Conservation (phyloP, 306 rosid genomes). For the Cucurbita moschata region DNA sequence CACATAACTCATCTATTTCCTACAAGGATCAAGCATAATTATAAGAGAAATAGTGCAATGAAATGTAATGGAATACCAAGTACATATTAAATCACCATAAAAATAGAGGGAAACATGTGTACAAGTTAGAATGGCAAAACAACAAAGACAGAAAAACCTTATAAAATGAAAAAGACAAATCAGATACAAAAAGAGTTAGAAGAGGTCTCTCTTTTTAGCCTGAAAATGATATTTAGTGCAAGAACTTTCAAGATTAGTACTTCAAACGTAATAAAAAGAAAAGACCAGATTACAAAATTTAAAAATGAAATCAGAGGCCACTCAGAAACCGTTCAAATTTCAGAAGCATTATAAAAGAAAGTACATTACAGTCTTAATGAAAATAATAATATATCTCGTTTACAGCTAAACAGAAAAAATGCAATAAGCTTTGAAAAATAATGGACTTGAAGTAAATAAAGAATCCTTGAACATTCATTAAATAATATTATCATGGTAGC, state of each 20-base stretch:
- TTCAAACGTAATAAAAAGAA: not conserved
- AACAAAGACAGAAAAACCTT: not conserved
- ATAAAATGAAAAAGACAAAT: not conserved
- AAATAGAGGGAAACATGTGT: not conserved
- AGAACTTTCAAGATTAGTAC: not conserved
- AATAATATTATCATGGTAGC: not conserved
- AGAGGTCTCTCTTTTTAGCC: not conserved
- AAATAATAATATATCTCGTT: not conserved
- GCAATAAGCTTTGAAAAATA: not conserved
- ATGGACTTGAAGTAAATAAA: not conserved
- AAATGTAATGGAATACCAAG: not conserved
- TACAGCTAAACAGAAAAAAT: not conserved
- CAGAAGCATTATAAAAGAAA: not conserved
- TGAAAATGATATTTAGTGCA: not conserved
- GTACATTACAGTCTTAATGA: not conserved
- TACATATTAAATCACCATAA: not conserved
- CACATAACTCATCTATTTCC: conserved; percentile 93
- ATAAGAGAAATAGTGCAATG: not conserved
- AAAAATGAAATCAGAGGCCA: not conserved
- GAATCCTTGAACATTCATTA: not conserved
- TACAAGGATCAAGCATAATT: conserved; percentile 12
- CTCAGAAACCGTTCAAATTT: not conserved
- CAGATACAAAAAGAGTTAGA: not conserved
- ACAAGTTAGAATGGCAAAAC: not conserved
- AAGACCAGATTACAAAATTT: not conserved